These are phyloP conservation scores for Bacterosira constricta DNA, from an alignment of 108 stramenopile species.

Conservation along the genomic window DNA sequence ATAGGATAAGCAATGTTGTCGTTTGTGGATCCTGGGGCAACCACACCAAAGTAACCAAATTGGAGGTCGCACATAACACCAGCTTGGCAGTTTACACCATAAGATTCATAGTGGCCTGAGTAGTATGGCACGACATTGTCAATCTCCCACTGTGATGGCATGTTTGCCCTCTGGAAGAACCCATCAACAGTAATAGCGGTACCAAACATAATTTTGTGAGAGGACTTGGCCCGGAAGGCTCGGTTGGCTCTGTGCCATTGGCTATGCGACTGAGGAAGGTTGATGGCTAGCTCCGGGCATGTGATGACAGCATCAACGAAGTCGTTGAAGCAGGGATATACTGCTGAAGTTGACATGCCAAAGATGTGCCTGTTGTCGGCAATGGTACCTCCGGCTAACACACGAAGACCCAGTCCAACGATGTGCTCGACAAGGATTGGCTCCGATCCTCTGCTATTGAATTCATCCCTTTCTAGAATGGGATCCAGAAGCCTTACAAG, in stretches of 20 bases:
- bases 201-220: neutral
- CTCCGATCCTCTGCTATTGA: neutral
- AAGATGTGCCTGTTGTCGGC: no score
- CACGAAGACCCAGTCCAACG: no score
- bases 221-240: neutral
- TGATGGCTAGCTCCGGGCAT: conserved; percentile 1
- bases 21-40: conserved; percentile 4
- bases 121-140: conserved; percentile 19
- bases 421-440: conserved; percentile 5
- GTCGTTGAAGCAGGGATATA: neutral
- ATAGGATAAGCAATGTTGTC: neutral
- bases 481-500: neutral
- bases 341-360: neutral
- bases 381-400: conserved; percentile 1
- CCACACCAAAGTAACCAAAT: conserved; percentile 28
- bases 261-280: neutral
- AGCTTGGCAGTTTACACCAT: conserved; percentile 44
- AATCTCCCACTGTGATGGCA: conserved; percentile 8
- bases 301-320: conserved; percentile 10
- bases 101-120: conserved; percentile 39
- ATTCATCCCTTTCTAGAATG: neutral
- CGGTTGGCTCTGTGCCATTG: neutral
- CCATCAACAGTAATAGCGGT: conserved; percentile 16
- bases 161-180: conserved; percentile 6
- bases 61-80: conserved; percentile 8